Base-by-base conservation (phyloP, 2,329 filamentous ascomycete species). In the Pezicula rhizophila region DNA sequence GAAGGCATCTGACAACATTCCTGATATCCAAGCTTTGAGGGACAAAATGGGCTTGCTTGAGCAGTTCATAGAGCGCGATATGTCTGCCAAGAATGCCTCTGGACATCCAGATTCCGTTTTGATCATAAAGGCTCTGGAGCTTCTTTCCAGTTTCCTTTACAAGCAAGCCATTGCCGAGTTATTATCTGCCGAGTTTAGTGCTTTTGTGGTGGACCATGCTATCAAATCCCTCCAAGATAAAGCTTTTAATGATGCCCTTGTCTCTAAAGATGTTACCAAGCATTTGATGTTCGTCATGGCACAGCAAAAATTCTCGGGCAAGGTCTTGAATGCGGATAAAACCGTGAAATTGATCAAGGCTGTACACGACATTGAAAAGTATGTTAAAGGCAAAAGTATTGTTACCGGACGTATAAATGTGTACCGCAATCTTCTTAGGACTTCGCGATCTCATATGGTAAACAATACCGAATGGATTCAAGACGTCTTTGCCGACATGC, bases 61-160 rank as follows among this genome's bases (percentile, higher is more conserved):
- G 56, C 85, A 89, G 51, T 96, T 90, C 63, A 89, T 97, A 48
- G 82, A 86, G 60, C 79, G 91, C 51, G 93, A 99, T 63, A 75
- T 96, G 20, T 78, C 76, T 6, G 75, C 81, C 10, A 82, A 80
- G 55, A 74, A 77, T 33, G 64, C 75, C 5, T 70, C 76, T 50
- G 77, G 80, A 45, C 68, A 63, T 41, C 70, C 71, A 48, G 88
- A 95, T 59, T 77, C 78, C 1, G 84, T 84, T 40, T 76, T 97
- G 11, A 77, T 84, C 42, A 85, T 84, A 46, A 86, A 95, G 57
- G 86, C 90, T 3, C 71, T 96, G 46, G 88, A 83, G 51, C 73
- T 97, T 4, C 78, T 93, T 18, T 80, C 81, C 50, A 87, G 84
- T 2, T 84, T 97, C 49, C 76, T 95, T 4, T 84, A 85, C 66